Percentiles rank a stretch among this genome's conserved stretches.
Evolutionary conservation across 257 asterid genomes (phyloP).

Genomic region (Penstemon davidsonii): DNA sequence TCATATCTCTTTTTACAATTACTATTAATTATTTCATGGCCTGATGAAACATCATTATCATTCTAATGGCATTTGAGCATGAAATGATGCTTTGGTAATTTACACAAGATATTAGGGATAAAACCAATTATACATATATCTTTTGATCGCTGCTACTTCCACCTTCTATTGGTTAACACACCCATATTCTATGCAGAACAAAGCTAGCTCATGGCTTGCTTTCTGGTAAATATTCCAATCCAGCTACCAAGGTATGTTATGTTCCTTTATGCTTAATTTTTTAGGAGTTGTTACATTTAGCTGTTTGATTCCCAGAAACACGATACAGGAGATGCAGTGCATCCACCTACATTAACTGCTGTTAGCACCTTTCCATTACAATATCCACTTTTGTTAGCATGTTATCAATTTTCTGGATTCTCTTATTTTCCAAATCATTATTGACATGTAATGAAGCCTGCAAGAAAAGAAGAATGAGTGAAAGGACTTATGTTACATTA

Average conservation of each 20-base stretch:
- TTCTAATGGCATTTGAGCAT: no score
- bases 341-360: constrained; percentile 40
- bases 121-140: not conserved
- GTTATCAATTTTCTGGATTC: constrained; percentile 11
- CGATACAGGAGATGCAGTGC: constrained; percentile 39
- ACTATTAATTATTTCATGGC: no score
- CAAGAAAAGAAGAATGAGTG: constrained; percentile 8
- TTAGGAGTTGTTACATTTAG: constrained; percentile 26
- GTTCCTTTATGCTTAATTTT: constrained; percentile 20
- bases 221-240: constrained; percentile 89
- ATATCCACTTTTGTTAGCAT: not conserved
- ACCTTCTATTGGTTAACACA: constrained; percentile 15
- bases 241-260: constrained; percentile 59
- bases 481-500: constrained; percentile 10
- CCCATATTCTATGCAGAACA: constrained; percentile 52
- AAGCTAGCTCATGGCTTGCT: constrained; percentile 96
- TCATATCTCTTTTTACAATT: no score
- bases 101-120: no score
- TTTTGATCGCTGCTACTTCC: constrained; percentile 7
- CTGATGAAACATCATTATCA: no score
- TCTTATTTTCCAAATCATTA: constrained; percentile 7
- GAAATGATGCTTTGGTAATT: no score
- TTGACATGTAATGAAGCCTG: constrained; percentile 9
- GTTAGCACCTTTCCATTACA: constrained; percentile 36
- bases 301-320: constrained; percentile 41